Conservation (phyloP, 441 rosid genomes). For the Syzygium malaccense region DNA sequence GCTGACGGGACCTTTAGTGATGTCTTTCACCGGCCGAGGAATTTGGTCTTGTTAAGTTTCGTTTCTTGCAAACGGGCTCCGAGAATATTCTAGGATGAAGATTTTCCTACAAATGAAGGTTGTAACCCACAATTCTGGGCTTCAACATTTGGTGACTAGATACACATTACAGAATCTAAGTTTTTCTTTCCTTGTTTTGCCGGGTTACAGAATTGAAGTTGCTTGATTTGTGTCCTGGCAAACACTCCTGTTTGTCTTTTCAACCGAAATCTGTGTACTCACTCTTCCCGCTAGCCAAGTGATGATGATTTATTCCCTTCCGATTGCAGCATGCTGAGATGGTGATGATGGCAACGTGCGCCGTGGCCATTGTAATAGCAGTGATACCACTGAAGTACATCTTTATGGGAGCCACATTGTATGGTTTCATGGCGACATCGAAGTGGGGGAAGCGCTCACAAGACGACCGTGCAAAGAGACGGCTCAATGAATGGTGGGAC, state of each 20-base stretch:
- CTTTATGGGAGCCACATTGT: constrained; percentile 23
- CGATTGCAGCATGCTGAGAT: constrained; percentile 55
- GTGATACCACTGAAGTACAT: constrained; percentile 50
- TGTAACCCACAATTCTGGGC: background rate
- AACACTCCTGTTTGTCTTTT: background rate
- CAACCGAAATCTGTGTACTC: background rate
- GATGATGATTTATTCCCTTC: background rate
- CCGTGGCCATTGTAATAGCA: constrained; percentile 41
- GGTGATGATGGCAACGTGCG: constrained; percentile 38
- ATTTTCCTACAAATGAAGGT: background rate
- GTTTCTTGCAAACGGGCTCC: background rate
- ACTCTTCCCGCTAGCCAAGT: background rate
- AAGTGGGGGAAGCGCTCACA: constrained; percentile 32
- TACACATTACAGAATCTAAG: background rate
- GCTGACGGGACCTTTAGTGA: background rate
- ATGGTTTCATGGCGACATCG: constrained; percentile 38
- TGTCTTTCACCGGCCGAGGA: background rate
- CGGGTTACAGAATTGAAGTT: background rate
- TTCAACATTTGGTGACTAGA: background rate
- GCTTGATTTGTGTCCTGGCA: background rate
- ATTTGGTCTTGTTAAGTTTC: background rate
- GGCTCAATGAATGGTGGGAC: constrained; percentile 91
- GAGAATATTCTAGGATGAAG: background rate
- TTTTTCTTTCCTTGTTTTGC: background rate
- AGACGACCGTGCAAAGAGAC: constrained; percentile 47